Evolutionary conservation across 331 rosid genomes (phyloP), one percentile per base, ranked within the genome.

Genomic region (Dryas integrifolia): DNA sequence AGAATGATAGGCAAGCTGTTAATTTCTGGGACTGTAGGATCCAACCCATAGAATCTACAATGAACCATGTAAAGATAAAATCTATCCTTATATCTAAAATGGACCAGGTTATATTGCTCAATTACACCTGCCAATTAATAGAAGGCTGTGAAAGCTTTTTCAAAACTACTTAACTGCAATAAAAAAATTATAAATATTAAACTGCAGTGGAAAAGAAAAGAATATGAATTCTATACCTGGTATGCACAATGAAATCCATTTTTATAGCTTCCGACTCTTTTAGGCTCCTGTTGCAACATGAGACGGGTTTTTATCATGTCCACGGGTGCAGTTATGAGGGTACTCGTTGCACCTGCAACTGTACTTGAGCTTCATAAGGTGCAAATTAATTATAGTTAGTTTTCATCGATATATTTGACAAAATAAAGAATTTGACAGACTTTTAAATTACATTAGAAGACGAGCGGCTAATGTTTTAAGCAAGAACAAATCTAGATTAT

Each of bases 271-370:
- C 83, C 82, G 53, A 67, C 75, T 51, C 58, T 75, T 69, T 81
- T 64, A 57, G 92, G 90, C 84, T 79, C 90, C 44, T 91, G 84
- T 80, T 94, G 97, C 82, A 94, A 83, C 98, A 94, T 91, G 74
- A 94, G 96, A 74, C 97, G 97, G 64, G 97, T 95, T 85, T 95
- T 95, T 61, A 89, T 78, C 96, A 89, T 95, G 87, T 95, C 98
- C 75, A 92, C 59, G 2, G 97, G 98, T 49, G 98, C 91, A 43
- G 96, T 95, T 72, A 89, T 57, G 45, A 95, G 76, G 70, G 97
- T 95, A 76, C 98, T 84, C 76, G 78, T 78, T 21, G 79, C 44
- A 68, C 97, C 98, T 2, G 97, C 97, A 77, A 76, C 79, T 48
- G 86, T 72, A 78, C 98, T 95, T 43, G 98, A 88, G 73, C 98